A percentile compares a stretch with the other conserved stretches of the same genome.
These are phyloP conservation scores for Fraxinus greggii DNA, from an alignment of 305 asterid genomes.

Conservation along the genomic window DNA sequence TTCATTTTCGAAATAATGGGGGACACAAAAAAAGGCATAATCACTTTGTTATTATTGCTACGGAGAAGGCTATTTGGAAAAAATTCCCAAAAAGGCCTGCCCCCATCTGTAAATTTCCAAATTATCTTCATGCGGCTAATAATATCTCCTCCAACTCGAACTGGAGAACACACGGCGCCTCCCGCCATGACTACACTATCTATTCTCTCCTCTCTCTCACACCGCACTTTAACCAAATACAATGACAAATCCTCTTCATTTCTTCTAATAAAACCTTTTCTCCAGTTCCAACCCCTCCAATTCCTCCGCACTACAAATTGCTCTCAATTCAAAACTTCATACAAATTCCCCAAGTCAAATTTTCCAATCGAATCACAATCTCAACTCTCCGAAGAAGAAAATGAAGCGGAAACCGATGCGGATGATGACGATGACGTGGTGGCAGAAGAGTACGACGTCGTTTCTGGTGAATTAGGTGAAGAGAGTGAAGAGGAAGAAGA, in stretches of 20 bases:
- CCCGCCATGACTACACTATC: constrained; percentile 77
- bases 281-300: constrained; percentile 34
- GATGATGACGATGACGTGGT: constrained; percentile 64
- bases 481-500: constrained; percentile 31
- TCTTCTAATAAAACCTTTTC: constrained; percentile 30
- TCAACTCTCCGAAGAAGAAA: constrained; percentile 57
- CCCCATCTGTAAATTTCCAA: neutral
- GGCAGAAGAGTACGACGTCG: constrained; percentile 65
- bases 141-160: neutral
- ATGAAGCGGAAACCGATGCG: constrained; percentile 46
- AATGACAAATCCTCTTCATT: constrained; percentile 29
- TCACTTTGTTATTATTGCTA: neutral
- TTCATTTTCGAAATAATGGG: too few species aligned
- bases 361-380: constrained; percentile 49
- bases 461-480: constrained; percentile 37
- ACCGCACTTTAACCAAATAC: constrained; percentile 6
- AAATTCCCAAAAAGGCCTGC: neutral
- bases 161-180: neutral
- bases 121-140: neutral
- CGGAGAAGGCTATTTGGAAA: neutral
- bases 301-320: constrained; percentile 22
- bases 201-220: constrained; percentile 23
- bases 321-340: constrained; percentile 25
- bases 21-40: too few species aligned
- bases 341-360: constrained; percentile 44